Base-by-base conservation (phyloP, 345 rosid genomes). In the Mallotus nudiflorus region DNA sequence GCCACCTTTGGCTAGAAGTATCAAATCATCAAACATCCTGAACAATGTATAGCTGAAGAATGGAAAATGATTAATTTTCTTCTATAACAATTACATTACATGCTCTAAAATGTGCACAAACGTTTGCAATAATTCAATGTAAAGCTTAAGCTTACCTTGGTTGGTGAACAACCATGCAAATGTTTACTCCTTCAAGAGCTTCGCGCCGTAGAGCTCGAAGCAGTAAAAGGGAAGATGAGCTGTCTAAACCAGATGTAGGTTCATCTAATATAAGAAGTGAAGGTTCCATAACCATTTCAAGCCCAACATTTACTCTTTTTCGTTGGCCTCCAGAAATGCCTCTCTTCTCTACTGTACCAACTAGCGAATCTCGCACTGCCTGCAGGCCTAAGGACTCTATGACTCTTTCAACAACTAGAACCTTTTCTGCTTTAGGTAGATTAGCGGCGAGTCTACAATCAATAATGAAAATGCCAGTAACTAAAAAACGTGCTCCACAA, bases 241-340 rank as follows among this genome's bases (percentile, higher is more conserved):
- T 96, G 71, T 96, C 99, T 86, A 92, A 84, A 28, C 99, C 99
- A 52, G 98, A 92, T 16, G 99, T 96, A 20, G 99, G 97, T 80
- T 96, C 99, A 78, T 92, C 99, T 65, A 96, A 88, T 79, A 96
- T 92, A 51, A 96, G 79, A 75, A 96, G 92, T 65, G 99, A 96
- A 84, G 99, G 99, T 72, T 96, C 98, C 99, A 96, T 96, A 54
- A 96, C 98, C 99, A 96, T 96, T 82, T 96, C 99, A 70, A 96
- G 88, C 73, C 99, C 99, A 5, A 96, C 99, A 68, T 96, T 96
- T 62, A 96, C 97, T 71, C 99, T 82, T 84, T 96, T 96, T 77
- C 96, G 92, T 79, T 96, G 99, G 64, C 99, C 99, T 73, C 99
- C 99, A 25, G 99, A 96, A 68, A 96, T 96, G 74, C 98, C 97